phyloP scores from a whole-genome alignment of 2,329 filamentous ascomycete genomes.

The Fusarium pseudoanthophilum region DNA sequence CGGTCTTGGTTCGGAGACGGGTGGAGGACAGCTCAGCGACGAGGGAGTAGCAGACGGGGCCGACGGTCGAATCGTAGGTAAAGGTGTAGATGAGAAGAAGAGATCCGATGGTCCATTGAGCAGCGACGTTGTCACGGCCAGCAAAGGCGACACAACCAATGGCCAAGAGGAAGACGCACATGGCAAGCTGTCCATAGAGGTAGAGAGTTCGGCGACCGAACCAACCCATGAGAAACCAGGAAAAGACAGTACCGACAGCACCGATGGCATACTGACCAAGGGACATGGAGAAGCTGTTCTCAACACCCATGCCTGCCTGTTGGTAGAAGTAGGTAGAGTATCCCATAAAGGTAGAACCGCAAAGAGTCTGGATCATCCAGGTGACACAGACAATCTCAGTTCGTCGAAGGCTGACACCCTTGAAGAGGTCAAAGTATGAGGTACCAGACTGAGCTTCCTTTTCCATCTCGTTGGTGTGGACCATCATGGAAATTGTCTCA shows the following conservation, averaged over 20 bases:
- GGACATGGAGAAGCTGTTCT: conserved; percentile 53
- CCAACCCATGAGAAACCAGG: conserved; percentile 57
- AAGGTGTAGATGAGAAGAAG: conserved; percentile 58
- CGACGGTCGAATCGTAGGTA: conserved; percentile 54
- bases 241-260: conserved; percentile 56
- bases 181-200: conserved; percentile 60
- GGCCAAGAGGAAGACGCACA: conserved; percentile 54
- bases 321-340: conserved; percentile 67
- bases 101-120: conserved; percentile 60
- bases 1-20: conserved; percentile 58
- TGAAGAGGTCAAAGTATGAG: conserved; percentile 60
- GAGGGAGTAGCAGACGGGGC: conserved; percentile 81
- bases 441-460: conserved; percentile 53
- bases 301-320: conserved; percentile 54
- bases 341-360: conserved; percentile 60
- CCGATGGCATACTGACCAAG: conserved; percentile 58
- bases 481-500: conserved; percentile 61
- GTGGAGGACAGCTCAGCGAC: conserved; percentile 67
- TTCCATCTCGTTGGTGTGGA: conserved; percentile 62
- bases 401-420: conserved; percentile 56
- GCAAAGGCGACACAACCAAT: conserved; percentile 67
- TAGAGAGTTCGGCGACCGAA: conserved; percentile 60
- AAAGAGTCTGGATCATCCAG: conserved; percentile 55
- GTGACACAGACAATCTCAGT: conserved; percentile 59
- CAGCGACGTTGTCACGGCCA: conserved; percentile 56